Evolutionary conservation across 2,329 filamentous ascomycete genomes (phyloP).

Genomic region (Clonostachys byssicola): DNA sequence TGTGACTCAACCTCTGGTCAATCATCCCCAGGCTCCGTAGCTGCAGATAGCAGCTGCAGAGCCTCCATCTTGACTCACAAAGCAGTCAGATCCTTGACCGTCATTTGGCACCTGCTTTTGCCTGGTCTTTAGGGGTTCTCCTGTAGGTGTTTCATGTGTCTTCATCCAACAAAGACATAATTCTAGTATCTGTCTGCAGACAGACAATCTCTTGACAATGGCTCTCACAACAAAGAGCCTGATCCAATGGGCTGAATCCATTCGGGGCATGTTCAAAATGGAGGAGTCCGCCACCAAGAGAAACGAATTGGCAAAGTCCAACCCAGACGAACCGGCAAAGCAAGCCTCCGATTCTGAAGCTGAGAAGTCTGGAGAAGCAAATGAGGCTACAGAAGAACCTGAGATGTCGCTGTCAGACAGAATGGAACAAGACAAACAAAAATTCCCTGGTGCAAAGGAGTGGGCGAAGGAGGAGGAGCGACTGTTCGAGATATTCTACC

Average conservation of each 20-base stretch:
- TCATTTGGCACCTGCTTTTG: no score
- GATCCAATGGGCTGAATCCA: neutral
- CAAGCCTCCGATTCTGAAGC: no score
- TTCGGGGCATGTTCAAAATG: slow-evolving; percentile 1
- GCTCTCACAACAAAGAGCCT: slow-evolving; percentile 1
- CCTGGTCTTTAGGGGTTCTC: no score
- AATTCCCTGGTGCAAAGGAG: slow-evolving; percentile 34
- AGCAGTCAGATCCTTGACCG: neutral
- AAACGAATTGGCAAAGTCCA: neutral
- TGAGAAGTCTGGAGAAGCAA: neutral
- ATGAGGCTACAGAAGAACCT: neutral
- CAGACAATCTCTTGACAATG: neutral
- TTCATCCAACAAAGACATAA: no score
- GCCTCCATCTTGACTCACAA: neutral
- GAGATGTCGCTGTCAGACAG: slow-evolving; percentile 14
- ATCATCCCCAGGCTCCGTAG: no score
- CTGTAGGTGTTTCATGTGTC: no score
- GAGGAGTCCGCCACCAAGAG: neutral
- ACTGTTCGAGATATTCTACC: slow-evolving; percentile 34
- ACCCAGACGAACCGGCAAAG: neutral
- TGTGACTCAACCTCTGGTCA: neutral
- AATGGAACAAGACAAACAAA: slow-evolving; percentile 36
- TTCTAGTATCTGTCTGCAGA: no score
- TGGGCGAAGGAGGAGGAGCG: slow-evolving; percentile 47
- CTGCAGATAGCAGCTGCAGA: no score